phyloP scores from a whole-genome alignment of 2,329 filamentous ascomycete genomes.

The Colletotrichum scovillei region DNA sequence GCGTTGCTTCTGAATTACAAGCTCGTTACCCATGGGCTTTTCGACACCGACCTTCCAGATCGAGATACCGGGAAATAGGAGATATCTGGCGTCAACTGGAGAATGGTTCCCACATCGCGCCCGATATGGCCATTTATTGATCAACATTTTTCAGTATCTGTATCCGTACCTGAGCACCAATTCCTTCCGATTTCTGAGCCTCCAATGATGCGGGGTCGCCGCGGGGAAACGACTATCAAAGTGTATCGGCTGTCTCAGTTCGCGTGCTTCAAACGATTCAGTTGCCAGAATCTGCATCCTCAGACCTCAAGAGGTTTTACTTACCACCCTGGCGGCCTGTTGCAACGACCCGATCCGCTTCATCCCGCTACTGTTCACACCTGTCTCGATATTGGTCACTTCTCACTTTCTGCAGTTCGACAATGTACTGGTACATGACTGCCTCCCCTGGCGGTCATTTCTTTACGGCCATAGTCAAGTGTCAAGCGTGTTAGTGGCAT shows the following conservation, averaged over 20 bases:
- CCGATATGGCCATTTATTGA: background rate
- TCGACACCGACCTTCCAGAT: background rate
- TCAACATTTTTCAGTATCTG: background rate
- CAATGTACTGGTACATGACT: background rate
- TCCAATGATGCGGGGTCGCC: background rate
- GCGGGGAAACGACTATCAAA: background rate
- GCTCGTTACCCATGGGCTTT: background rate
- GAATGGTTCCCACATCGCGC: background rate
- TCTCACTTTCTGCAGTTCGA: background rate
- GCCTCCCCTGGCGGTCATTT: background rate
- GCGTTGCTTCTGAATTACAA: background rate
- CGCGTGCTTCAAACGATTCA: background rate
- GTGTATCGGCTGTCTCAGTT: background rate
- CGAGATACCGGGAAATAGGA: background rate
- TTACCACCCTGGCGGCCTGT: background rate
- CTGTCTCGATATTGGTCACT: background rate
- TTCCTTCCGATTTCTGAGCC: background rate
- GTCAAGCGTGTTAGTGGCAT: background rate
- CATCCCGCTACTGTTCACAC: background rate
- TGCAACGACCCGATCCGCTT: background rate
- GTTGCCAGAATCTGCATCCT: background rate
- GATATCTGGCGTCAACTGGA: background rate
- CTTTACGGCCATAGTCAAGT: background rate
- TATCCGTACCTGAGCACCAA: background rate
- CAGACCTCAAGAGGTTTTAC: background rate